Percentiles rank a stretch among this genome's conserved stretches.
phyloP scores from a whole-genome alignment of 23 red algal species.

The Gracilaria caudata region DNA sequence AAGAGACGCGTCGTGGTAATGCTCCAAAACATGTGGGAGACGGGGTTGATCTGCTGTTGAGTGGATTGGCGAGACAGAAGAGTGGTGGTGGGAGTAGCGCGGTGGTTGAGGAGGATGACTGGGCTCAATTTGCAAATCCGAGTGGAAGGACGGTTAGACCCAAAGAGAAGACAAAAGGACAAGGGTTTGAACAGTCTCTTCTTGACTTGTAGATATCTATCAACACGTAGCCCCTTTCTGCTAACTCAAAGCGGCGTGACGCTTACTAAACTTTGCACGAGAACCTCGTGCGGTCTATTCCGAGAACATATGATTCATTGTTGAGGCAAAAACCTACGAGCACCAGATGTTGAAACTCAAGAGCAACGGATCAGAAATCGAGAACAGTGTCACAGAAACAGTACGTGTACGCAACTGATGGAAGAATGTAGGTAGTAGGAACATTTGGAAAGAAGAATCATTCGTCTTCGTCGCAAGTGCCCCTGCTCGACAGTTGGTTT shows the following conservation, averaged over 20 bases:
- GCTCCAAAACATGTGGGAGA: constrained; percentile 28
- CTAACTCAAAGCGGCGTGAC: background rate
- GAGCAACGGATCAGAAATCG: too few species aligned
- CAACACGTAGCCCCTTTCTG: background rate
- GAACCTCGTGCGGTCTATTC: too few species aligned
- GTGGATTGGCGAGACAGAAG: constrained; percentile 22
- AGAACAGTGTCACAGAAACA: too few species aligned
- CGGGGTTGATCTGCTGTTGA: constrained; percentile 34
- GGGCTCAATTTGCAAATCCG: background rate
- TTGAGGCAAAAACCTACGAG: too few species aligned
- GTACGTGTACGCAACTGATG: too few species aligned
- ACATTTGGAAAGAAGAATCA: too few species aligned
- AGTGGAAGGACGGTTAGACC: background rate
- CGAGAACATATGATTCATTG: too few species aligned
- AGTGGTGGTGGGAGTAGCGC: background rate
- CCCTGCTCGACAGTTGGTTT: too few species aligned
- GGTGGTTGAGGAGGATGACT: background rate
- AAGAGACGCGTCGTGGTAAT: background rate
- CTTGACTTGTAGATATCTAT: background rate
- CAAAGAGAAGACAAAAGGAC: background rate
- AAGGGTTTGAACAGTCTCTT: background rate
- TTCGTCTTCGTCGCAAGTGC: too few species aligned
- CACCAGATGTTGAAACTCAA: too few species aligned
- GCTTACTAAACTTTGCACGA: background rate
- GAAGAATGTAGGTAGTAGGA: too few species aligned